Base-by-base conservation (phyloP, 352 stramenopile genomes). In the Pythium rishiriense region DNA sequence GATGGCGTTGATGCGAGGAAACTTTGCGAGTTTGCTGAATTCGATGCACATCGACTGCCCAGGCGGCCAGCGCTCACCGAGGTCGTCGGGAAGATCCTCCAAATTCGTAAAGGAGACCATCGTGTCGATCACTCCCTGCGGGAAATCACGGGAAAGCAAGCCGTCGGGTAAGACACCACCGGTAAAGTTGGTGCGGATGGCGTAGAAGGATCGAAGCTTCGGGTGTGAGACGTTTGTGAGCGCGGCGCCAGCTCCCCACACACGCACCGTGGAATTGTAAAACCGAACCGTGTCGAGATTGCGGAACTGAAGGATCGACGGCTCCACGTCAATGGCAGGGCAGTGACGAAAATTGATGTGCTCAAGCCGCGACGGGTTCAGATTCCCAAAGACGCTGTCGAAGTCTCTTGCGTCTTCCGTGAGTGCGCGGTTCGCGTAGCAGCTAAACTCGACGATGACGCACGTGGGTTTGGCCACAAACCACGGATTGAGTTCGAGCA, bases 401-500 rank as follows among this genome's bases (percentile, higher is more conserved):
- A 61, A 51, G 8, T 61, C 39, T 5, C 2, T 33, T 12, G 53
- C 24, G 4, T 12, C 10, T 3, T 41, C 53, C 1, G 37, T 29
- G 1, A 28, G 19, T 5, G 1, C 9, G 39, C 24, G 26, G 26
- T 61, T 42, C 25, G 39, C 31, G 39, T 33, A 51, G 24, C 53
- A 61, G 39, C 31, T 51, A 6, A 51, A 33, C 14, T 42, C 29
- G 43, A 68, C 47, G 3, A 74, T 46, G 12, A 62, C 75, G 50
- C 66, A 80, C 11, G 69, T 52, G 24, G 63, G 61, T 17, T 56
- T 11, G 28, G 35, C 45, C 28, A 46, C 39, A 10, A 58, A 42
- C 69, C 69, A 77, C 1, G 68, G 72, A 25, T 39, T 60, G 0
- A 76, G 58, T 31, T 75, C 62, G 2, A 76, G 35, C 3, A 46